phyloP scores from a whole-genome alignment of 2,329 filamentous ascomycete genomes.

The Calonectria henricotiae region DNA sequence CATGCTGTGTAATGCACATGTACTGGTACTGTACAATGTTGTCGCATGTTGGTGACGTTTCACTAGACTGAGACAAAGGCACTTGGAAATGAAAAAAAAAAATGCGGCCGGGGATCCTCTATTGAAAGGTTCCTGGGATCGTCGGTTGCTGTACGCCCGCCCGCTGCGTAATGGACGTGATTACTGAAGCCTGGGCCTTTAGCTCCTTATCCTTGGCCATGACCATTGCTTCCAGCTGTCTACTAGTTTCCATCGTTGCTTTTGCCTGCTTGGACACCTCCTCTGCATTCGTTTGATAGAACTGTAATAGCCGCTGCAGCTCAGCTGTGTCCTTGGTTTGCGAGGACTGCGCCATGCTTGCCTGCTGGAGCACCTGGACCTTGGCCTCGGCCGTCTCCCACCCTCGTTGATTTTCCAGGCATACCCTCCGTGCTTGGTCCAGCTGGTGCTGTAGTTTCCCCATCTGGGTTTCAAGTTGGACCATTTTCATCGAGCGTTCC shows the following conservation, averaged over 20 bases:
- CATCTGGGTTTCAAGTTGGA: not conserved
- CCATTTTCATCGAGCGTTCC: not conserved
- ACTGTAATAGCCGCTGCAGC: not conserved
- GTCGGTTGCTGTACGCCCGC: not conserved
- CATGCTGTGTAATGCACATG: too few species aligned
- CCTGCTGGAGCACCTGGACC: not conserved
- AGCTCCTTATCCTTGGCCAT: not conserved
- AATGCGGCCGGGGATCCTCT: not conserved
- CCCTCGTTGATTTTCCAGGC: not conserved
- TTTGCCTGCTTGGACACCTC: not conserved
- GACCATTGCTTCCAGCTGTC: not conserved
- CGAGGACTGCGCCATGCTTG: not conserved
- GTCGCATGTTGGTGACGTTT: too few species aligned
- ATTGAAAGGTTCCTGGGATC: not conserved
- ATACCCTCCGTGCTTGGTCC: not conserved
- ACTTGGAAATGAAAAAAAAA: not conserved
- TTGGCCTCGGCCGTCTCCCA: not conserved
- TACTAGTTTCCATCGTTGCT: not conserved
- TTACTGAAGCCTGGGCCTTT: not conserved
- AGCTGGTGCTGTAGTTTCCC: not conserved
- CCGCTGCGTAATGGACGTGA: not conserved
- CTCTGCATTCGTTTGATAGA: not conserved
- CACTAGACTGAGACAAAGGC: too few species aligned
- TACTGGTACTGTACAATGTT: too few species aligned
- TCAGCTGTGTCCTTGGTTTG: not conserved